Evolutionary conservation across 305 asterid species (phyloP), one percentile per base, ranked within the genome.

Genomic region (Ilex paraguariensis): DNA sequence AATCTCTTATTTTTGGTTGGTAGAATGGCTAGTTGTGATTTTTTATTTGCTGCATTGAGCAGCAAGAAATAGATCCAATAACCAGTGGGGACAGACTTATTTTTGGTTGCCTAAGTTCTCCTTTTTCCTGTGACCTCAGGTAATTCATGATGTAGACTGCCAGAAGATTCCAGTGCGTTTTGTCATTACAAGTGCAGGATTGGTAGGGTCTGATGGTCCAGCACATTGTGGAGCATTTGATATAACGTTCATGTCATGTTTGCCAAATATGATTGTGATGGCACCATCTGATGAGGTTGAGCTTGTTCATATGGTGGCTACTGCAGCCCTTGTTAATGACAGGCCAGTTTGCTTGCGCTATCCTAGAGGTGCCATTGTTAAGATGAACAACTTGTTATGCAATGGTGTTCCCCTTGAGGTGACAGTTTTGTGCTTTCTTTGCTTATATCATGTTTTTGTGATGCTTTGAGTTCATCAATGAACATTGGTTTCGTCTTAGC

Each of bases 191-290:
- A 80, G 95, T 64, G 98, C 96, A 1, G 98, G 98, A 45, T 63
- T 89, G 64, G 95, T 82, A 50, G 98, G 98, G 36, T 82, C 96
- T 7, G 91, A 83, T 44, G 98, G 98, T 51, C 88, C 97, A 12
- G 66, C 79, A 5, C 92, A 92, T 15, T 79, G 89, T 51, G 97
- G 97, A 59, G 78, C 98, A 11, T 92, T 92, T 64, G 97, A 92
- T 70, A 78, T 92, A 63, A 79, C 98, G 30, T 89, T 80, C 62
- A 92, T 92, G 98, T 79, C 97, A n/a, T 89, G 93, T 75, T 80
- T 92, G 75, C 98, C 98, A 10, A 92, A 92, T 86, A 92, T 89
- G 97, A 77, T 92, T 57, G 97, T 89, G 71, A 92, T 92, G 98
- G 97, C 97, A 48, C 97, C 98, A 9, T 87, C 97, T 1, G 98